These are phyloP conservation scores for Metarhizium guizhouense DNA, from an alignment of 2,329 filamentous ascomycete genomes.

Conservation along the genomic window DNA sequence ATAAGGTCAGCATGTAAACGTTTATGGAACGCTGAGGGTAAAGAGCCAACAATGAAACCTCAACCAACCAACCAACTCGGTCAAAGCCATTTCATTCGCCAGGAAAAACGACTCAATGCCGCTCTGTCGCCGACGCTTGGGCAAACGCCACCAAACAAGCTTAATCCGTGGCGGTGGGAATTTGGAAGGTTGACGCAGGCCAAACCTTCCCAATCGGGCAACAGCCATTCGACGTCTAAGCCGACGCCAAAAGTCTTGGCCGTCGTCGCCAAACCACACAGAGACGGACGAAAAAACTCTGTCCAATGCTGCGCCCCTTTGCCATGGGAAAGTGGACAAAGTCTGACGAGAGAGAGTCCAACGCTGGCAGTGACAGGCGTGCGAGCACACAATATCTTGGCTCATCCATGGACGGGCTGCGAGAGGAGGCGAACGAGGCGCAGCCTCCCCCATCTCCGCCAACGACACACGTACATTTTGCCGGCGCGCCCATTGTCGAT, in stretches of 20 bases:
- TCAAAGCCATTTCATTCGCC: too few relatives aligned
- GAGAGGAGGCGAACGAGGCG: not conserved
- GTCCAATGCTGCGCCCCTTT: not conserved
- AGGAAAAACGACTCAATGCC: too few relatives aligned
- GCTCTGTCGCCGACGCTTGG: not conserved
- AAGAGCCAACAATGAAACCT: too few relatives aligned
- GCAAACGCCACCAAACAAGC: not conserved
- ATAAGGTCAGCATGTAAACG: too few relatives aligned
- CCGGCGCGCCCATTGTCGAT: not conserved
- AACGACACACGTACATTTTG: too few relatives aligned
- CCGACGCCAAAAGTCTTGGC: not conserved
- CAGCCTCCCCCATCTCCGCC: not conserved
- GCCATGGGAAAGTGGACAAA: not conserved
- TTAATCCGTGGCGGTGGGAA: too few relatives aligned
- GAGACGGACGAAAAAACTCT: not conserved
- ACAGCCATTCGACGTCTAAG: not conserved
- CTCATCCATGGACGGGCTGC: not conserved
- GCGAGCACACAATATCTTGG: not conserved
- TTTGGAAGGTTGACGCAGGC: not conserved
- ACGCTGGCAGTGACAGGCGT: not conserved
- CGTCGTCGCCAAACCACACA: not conserved
- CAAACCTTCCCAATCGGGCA: constrained; percentile 1
- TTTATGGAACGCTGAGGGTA: too few relatives aligned
- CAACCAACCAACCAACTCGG: too few relatives aligned
- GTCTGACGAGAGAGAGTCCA: not conserved